A percentile compares a stretch with the other conserved stretches of the same genome.
Evolutionary conservation across 768 basidiomycete genomes (phyloP).

Genomic region (Guyanaporus albipodus): DNA sequence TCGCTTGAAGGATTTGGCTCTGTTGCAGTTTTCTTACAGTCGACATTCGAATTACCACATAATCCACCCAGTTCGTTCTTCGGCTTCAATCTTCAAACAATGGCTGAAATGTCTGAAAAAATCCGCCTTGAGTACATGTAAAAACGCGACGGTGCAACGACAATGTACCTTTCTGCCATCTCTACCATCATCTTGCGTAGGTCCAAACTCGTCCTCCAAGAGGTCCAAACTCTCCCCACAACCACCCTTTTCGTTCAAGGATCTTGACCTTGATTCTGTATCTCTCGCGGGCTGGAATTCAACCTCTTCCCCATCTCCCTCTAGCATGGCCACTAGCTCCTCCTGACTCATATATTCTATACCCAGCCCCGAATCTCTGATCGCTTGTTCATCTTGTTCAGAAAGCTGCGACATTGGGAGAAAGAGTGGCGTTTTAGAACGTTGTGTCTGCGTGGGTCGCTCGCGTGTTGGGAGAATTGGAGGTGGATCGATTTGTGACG

Average conservation of each 20-base stretch:
- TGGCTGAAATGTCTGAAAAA: slow-evolving; percentile 28
- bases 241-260: slow-evolving; percentile 6
- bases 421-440: slow-evolving; percentile 30
- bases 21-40: too few species aligned
- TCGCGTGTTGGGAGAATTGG: slow-evolving; percentile 1
- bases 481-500: slow-evolving; percentile 18
- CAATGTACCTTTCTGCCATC: slow-evolving; percentile 25
- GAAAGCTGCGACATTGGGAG: slow-evolving; percentile 62
- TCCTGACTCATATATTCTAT: slow-evolving; percentile 61
- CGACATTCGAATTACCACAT: too few species aligned
- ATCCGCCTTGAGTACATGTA: neutral
- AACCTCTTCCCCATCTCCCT: slow-evolving; percentile 34
- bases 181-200: slow-evolving; percentile 26
- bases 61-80: neutral
- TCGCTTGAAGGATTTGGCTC: too few species aligned
- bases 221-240: slow-evolving; percentile 26
- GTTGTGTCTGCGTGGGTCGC: slow-evolving; percentile 5
- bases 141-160: neutral
- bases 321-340: slow-evolving; percentile 49
- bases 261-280: neutral
- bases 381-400: slow-evolving; percentile 45
- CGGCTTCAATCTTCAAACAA: slow-evolving; percentile 30
- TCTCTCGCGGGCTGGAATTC: slow-evolving; percentile 19
- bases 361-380: slow-evolving; percentile 61
- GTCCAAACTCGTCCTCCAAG: slow-evolving; percentile 32